Conservation (phyloP, 768 basidiomycete species). For the Crepidotus variabilis region DNA sequence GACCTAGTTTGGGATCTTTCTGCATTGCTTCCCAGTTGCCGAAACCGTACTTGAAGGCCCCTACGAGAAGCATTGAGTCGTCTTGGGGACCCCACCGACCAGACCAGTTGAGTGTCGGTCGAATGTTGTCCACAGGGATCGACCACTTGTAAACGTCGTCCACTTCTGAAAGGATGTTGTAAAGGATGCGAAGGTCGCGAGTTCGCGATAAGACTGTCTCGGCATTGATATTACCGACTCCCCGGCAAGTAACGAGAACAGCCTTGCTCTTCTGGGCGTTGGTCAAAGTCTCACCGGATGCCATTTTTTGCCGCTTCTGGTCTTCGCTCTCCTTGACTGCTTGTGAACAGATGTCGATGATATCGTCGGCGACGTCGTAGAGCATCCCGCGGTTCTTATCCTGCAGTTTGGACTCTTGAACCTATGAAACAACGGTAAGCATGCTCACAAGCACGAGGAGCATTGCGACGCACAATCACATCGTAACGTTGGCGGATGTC, state of each 20-base stretch:
- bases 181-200: constrained; percentile 85
- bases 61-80: constrained; percentile 92
- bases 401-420: constrained; percentile 82
- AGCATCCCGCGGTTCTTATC: constrained; percentile 95
- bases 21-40: constrained; percentile 96
- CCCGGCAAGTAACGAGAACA: constrained; percentile 86
- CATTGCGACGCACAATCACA: constrained; percentile 65
- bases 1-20: constrained; percentile 78
- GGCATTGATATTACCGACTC: constrained; percentile 93
- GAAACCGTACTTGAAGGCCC: constrained; percentile 90
- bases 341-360: constrained; percentile 78
- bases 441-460: constrained; percentile 1
- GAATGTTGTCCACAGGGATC: constrained; percentile 90
- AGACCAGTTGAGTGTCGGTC: constrained; percentile 94
- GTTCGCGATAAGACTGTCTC: constrained; percentile 91
- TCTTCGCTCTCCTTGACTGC: constrained; percentile 85
- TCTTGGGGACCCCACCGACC: constrained; percentile 92
- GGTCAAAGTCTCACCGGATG: constrained; percentile 83
- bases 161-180: constrained; percentile 68
- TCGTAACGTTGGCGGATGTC: constrained; percentile 95
- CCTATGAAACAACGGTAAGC: constrained; percentile 40
- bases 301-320: constrained; percentile 70
- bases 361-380: constrained; percentile 87
- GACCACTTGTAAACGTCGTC: constrained; percentile 79
- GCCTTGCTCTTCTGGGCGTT: constrained; percentile 97